These are phyloP conservation scores for Agastache rugosa DNA, from an alignment of 257 asterid species.

Conservation along the genomic window DNA sequence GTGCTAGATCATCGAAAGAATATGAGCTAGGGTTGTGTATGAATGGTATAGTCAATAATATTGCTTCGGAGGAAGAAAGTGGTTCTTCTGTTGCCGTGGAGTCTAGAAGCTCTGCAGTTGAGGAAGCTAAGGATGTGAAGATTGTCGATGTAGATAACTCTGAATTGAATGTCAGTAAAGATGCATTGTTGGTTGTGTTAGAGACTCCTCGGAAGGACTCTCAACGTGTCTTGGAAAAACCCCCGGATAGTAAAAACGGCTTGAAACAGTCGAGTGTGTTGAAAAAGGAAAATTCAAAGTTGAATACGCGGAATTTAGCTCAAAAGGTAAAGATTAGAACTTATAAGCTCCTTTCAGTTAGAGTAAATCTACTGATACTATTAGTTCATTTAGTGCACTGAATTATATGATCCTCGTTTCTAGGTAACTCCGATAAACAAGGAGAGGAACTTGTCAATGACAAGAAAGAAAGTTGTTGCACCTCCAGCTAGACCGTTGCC, in stretches of 20 bases:
- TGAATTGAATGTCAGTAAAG: conserved; percentile 43
- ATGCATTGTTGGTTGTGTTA: conserved; percentile 31
- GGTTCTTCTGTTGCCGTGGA: conserved; percentile 39
- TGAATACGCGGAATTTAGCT: conserved; percentile 43
- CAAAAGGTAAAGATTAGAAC: conserved; percentile 58
- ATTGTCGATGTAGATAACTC: conserved; percentile 32
- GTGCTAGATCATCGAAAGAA: conserved; percentile 30
- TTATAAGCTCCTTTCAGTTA: conserved; percentile 11
- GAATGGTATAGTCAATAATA: conserved; percentile 19
- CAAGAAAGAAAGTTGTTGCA: conserved; percentile 57
- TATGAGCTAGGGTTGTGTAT: conserved; percentile 28
- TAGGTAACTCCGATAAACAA: conserved; percentile 61
- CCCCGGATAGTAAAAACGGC: conserved; percentile 40
- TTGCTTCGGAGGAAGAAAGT: conserved; percentile 34
- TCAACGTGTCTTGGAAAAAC: conserved; percentile 37
- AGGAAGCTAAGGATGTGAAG: conserved; percentile 44
- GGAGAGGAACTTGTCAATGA: conserved; percentile 43
- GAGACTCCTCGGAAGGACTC: conserved; percentile 41
- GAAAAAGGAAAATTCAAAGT: conserved; percentile 48
- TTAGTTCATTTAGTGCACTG: conserved; percentile 31
- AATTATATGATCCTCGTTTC: conserved; percentile 31
- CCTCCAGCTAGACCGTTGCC: conserved; percentile 52
- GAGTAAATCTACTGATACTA: not conserved
- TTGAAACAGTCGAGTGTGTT: conserved; percentile 34
- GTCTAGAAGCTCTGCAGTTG: conserved; percentile 33